Conservation (phyloP, 2,329 filamentous ascomycete species). For the Drechslera avenae region DNA sequence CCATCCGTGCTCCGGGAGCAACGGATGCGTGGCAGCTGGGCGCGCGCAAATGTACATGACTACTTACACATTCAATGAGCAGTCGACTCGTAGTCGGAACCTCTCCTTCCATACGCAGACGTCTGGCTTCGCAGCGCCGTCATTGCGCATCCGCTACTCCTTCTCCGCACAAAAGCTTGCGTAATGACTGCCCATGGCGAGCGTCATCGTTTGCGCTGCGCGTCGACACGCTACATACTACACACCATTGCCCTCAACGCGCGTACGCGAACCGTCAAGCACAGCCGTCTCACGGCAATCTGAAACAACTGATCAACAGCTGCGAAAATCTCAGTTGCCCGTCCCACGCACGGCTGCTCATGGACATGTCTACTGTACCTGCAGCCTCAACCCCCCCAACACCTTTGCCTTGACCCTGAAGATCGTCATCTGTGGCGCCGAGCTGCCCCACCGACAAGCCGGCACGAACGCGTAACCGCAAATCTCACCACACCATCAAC, state of each 20-base stretch:
- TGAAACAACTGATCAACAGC: constrained; percentile 10
- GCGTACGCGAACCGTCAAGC: not conserved
- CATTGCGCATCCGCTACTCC: not conserved
- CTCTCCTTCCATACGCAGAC: constrained; percentile 2
- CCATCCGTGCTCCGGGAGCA: constrained; percentile 20
- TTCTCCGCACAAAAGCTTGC: not conserved
- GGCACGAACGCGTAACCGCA: not conserved
- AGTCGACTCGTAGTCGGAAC: constrained; percentile 1
- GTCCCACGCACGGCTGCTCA: constrained; percentile 1
- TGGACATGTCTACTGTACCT: not conserved
- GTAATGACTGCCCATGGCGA: constrained; percentile 1
- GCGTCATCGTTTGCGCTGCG: not conserved
- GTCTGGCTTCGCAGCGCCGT: not conserved
- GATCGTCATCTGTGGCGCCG: constrained; percentile 10
- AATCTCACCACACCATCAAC: no score
- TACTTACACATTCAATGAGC: constrained; percentile 6
- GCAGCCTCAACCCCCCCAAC: not conserved
- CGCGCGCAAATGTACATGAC: constrained; percentile 3
- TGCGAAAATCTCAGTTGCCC: constrained; percentile 4
- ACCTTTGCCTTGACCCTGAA: constrained; percentile 11
- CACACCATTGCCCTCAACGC: not conserved
- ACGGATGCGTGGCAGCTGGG: constrained; percentile 7
- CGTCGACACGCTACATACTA: not conserved
- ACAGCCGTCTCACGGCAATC: constrained; percentile 11
- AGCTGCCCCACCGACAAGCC: not conserved